Evolutionary conservation across 345 rosid genomes (phyloP).

Genomic region (Eucalyptus guilfoylei): DNA sequence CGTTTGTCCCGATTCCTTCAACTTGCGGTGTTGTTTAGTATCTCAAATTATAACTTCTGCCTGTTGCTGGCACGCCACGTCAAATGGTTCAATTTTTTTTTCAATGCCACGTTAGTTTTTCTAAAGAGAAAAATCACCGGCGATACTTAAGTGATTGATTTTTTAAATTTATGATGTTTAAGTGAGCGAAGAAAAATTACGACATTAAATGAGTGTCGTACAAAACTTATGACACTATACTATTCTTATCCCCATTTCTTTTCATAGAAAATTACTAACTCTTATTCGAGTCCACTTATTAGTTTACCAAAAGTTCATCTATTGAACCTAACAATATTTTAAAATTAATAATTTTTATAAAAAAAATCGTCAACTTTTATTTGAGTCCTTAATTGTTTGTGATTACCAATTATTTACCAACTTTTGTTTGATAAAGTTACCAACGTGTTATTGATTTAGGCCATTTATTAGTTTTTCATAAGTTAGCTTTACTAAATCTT

Average conservation of each 20-base stretch:
- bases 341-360: neutral
- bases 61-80: neutral
- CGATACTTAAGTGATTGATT: too few species aligned
- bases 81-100: too few species aligned
- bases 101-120: neutral
- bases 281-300: neutral
- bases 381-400: neutral
- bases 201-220: too few species aligned
- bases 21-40: neutral
- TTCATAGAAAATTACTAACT: too few species aligned
- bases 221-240: fast-evolving
- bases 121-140: fast-evolving
- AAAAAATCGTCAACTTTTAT: too few species aligned
- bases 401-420: neutral
- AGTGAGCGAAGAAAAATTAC: too few species aligned
- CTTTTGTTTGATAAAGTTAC: neutral
- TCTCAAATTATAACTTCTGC: neutral
- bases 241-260: too few species aligned
- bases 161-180: neutral
- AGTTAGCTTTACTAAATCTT: neutral
- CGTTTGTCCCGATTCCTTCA: neutral
- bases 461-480: neutral
- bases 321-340: neutral
- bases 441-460: neutral
- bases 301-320: neutral